phyloP scores from a whole-genome alignment of 441 rosid species.

The Manihot esculenta region DNA sequence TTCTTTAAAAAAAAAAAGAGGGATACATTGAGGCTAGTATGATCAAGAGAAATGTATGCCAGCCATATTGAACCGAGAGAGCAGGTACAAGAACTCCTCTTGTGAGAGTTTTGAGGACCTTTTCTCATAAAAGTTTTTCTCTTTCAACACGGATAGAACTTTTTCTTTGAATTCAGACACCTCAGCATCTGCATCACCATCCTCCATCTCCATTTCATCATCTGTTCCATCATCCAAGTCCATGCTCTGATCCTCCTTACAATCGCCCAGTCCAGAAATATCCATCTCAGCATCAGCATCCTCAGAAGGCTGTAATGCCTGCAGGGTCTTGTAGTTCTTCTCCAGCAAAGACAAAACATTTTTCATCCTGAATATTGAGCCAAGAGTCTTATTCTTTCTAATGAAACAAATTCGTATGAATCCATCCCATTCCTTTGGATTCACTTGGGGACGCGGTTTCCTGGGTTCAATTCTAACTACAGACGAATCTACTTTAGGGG shows the following conservation, averaged over 20 bases:
- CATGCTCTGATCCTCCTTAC: conserved; percentile 46
- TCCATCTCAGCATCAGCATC: conserved; percentile 32
- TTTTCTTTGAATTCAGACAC: conserved; percentile 59
- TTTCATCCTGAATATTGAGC: conserved; percentile 74
- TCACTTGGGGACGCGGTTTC: conserved; percentile 63
- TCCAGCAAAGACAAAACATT: conserved; percentile 64
- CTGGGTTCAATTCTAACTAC: conserved; percentile 90
- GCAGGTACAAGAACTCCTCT: conserved; percentile 73
- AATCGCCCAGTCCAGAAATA: conserved; percentile 30
- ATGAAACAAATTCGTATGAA: conserved; percentile 78
- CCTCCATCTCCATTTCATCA: conserved; percentile 64
- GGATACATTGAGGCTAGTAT: background rate
- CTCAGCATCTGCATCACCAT: conserved; percentile 41
- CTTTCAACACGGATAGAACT: conserved; percentile 58
- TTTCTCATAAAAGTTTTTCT: conserved; percentile 67
- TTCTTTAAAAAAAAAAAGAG: background rate
- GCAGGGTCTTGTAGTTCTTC: conserved; percentile 81
- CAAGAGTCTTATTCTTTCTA: conserved; percentile 83
- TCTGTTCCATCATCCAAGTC: conserved; percentile 51
- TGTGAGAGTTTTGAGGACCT: conserved; percentile 77
- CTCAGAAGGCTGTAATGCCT: conserved; percentile 43
- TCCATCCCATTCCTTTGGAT: conserved; percentile 88
- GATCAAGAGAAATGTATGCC: conserved; percentile 65
- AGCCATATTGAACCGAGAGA: conserved; percentile 80
- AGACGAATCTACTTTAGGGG: conserved; percentile 94